These are phyloP conservation scores for Psidium friedrichsthalianum DNA, from an alignment of 345 rosid genomes.

Conservation along the genomic window DNA sequence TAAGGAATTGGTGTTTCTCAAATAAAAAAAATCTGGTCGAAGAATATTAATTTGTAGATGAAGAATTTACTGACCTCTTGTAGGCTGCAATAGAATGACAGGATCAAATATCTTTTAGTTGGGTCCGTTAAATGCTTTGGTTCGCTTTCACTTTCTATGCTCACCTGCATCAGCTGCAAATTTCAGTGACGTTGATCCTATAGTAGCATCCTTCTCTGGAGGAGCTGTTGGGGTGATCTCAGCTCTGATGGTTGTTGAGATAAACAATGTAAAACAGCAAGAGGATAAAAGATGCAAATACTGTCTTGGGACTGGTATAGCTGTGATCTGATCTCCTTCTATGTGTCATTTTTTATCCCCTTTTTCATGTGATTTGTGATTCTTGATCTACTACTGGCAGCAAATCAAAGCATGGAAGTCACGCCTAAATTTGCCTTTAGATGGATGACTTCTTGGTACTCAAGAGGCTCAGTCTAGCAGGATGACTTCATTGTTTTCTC, in stretches of 20 bases:
- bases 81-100: neutral
- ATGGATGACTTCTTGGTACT: neutral
- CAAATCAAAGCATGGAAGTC: neutral
- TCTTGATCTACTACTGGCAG: neutral
- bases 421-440: neutral
- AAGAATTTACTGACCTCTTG: neutral
- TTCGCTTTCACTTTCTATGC: neutral
- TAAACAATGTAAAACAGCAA: conserved; percentile 92
- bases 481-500: neutral
- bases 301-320: conserved; percentile 89
- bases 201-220: conserved; percentile 96
- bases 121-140: neutral
- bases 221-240: conserved; percentile 98
- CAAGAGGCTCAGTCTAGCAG: neutral
- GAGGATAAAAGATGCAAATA: conserved; percentile 97
- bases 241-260: conserved; percentile 92
- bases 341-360: neutral
- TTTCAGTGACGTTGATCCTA: conserved; percentile 86
- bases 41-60: neutral
- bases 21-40: neutral
- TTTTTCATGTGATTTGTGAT: neutral
- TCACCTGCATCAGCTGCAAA: conserved; percentile 4
- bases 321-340: neutral
- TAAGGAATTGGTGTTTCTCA: neutral
- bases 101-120: neutral